A percentile compares a stretch with the other conserved stretches of the same genome.
Evolutionary conservation across 2,329 filamentous ascomycete species (phyloP).

Genomic region (Achaetomium macrosporum): DNA sequence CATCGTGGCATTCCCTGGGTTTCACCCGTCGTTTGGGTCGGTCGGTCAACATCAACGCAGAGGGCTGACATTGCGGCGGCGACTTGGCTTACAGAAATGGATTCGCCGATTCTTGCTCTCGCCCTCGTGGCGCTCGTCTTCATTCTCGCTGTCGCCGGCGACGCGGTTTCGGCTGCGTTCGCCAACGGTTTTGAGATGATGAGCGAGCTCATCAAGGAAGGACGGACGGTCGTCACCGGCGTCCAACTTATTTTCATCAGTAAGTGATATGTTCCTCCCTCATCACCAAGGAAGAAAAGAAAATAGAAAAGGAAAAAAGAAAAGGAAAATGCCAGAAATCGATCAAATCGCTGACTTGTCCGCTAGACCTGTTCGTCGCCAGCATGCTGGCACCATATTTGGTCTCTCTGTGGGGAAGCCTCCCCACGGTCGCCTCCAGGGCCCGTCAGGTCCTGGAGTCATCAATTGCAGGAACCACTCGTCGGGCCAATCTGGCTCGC

Average conservation of each 20-base stretch:
- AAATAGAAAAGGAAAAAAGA: not conserved
- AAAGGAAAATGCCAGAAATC: not conserved
- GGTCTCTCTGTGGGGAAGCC: not conserved
- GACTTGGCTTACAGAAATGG: not conserved
- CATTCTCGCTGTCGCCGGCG: not conserved
- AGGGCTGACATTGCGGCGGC: not conserved
- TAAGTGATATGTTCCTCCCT: not conserved
- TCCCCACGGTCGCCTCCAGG: slow-evolving; percentile 3
- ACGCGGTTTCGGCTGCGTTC: not conserved
- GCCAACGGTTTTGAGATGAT: not conserved
- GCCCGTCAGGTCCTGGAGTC: slow-evolving; percentile 2
- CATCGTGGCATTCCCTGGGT: not conserved
- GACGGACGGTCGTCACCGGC: not conserved
- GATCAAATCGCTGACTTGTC: not conserved
- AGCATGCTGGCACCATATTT: not conserved
- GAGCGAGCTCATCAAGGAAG: not conserved
- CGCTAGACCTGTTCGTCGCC: not conserved
- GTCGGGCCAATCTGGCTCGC: slow-evolving; percentile 6
- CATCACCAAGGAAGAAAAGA: not conserved
- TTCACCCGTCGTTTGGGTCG: not conserved
- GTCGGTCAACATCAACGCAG: not conserved
- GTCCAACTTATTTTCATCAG: not conserved
- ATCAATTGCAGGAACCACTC: slow-evolving; percentile 3
- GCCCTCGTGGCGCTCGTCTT: slow-evolving; percentile 1
- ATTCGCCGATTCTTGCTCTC: not conserved